Evolutionary conservation across 2,329 filamentous ascomycete species (phyloP), one percentile per base, ranked within the genome.

Genomic region (Cercospora sp.): DNA sequence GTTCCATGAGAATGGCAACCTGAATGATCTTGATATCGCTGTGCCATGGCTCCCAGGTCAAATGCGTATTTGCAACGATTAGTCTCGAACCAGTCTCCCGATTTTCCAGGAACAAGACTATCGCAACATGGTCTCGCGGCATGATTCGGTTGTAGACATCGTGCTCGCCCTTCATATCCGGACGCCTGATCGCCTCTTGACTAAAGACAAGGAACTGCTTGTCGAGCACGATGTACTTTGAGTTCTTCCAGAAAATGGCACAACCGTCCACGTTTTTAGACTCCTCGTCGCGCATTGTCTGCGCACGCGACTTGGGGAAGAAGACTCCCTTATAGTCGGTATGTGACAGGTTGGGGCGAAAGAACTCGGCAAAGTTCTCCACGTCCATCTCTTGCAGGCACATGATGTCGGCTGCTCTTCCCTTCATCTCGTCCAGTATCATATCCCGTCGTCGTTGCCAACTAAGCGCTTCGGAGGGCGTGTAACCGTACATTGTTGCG

Each of bases 121-220:
- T 90, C 16, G 91, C 95, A 79, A 99, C 97, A 78, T 98, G 94
- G 84, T 99, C 95, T 81, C 95, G 93, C 69, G 94, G 94, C 95
- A 97, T 98, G 69, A 99, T 91, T 30, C 95, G 91, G 79, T 99
- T 99, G 86, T 97, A 98, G 66, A 98, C 94, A 76, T 99, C 95
- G 77, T 97, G 92, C 76, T 97, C 93, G 66, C 94, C 92, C 82
- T 98, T 98, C 88, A 97, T 97, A 78, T 98, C 95, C 2, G 94
- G 92, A 72, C 95, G 87, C 78, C 96, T 95, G 80, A 99, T 97
- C 72, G 94, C 94, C 66, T 93, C 92, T 68, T 92, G 91, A 43
- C 91, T 90, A 78, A 97, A 97, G 80, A 97, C 93, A 76, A 99
- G 90, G 71, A 97, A 84, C 77, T 97, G 92, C 83, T 97, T 97